Base-by-base conservation (phyloP, 352 stramenopile species). In the Phytophthora pluvialis region DNA sequence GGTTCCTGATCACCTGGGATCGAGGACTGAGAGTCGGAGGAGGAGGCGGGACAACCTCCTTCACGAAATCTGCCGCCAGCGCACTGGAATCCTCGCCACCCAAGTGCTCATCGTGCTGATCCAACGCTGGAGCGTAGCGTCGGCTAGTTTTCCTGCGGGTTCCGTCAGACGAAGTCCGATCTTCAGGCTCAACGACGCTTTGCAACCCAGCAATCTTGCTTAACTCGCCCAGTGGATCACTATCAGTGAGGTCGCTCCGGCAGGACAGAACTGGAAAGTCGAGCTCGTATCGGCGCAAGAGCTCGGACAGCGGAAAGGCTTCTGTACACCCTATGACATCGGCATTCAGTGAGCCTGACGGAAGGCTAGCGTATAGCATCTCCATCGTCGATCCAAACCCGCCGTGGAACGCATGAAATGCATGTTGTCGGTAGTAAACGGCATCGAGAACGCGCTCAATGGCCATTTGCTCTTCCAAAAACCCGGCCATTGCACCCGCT, bases 401-500 rank as follows among this genome's bases (percentile, higher is more conserved):
- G 3, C 75, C 61, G 31, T 88, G 67, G 16, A 54, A 46, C 3
- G 66, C 61, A 32, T 80, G 73, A 49, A 82, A 90, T 25, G 57
- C 65, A 13, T 77, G 78, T 67, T 93, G 81, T 57, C 72, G 69
- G 48, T 93, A 93, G 58, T 93, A 93, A 47, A 93, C 68, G 6
- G 77, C 77, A 38, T 91, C 73, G 26, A 93, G 59, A 4, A 89
- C 48, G 0, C 74, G 75, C 60, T 91, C 81, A 16, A 90, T 87
- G 0, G 71, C 77, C 42, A 89, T 75, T 46, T 80, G 75, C 42
- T 83, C 66, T 1, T 79, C 62, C 12, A 93, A 61, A 45, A 81
- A 88, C 4, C 58, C 63, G 2, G 64, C 58, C 59, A 72, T 74
- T 1, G 72, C 66, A 4, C 58, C 46, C 3, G 70, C 69, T 0